Evolutionary conservation across 495 filamentous ascomycete species (phyloP).

Genomic region (Thozetella sp.): DNA sequence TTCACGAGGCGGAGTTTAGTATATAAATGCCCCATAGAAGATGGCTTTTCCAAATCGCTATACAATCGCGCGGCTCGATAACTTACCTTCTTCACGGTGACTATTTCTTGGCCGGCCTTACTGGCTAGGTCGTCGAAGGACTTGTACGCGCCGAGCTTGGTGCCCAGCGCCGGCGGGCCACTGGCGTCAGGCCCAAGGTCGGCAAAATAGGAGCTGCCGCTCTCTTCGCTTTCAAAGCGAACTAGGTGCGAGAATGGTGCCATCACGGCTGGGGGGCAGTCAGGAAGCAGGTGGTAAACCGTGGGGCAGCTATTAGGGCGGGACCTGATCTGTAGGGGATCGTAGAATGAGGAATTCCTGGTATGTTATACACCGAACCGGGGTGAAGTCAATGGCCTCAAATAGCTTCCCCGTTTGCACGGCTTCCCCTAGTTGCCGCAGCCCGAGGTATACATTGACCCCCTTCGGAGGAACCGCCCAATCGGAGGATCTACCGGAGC

Average conservation of each 20-base stretch:
- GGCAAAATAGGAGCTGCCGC: background rate
- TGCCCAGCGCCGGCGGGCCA: slow-evolving; percentile 10
- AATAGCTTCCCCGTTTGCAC: too few species aligned
- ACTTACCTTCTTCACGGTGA: slow-evolving; percentile 25
- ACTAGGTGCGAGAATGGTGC: slow-evolving; percentile 6
- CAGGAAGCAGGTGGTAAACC: background rate
- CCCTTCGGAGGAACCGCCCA: background rate
- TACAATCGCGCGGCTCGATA: background rate
- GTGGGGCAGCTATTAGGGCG: too few species aligned
- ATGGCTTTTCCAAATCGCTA: background rate
- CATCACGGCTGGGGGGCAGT: slow-evolving; percentile 1
- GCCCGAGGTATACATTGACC: too few species aligned
- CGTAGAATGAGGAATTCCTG: too few species aligned
- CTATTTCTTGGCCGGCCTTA: slow-evolving; percentile 8
- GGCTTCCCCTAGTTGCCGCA: too few species aligned
- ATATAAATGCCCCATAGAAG: too few species aligned
- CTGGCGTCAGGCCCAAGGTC: background rate
- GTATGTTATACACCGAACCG: too few species aligned
- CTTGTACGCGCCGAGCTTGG: slow-evolving; percentile 10
- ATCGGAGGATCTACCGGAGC: background rate
- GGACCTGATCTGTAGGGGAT: too few species aligned
- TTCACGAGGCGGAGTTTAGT: background rate
- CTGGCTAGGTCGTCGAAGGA: slow-evolving; percentile 16
- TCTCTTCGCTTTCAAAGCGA: slow-evolving; percentile 6
- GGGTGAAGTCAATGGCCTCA: too few species aligned